Conservation (phyloP, 768 basidiomycete species). For the Hemileccinum impolitum region DNA sequence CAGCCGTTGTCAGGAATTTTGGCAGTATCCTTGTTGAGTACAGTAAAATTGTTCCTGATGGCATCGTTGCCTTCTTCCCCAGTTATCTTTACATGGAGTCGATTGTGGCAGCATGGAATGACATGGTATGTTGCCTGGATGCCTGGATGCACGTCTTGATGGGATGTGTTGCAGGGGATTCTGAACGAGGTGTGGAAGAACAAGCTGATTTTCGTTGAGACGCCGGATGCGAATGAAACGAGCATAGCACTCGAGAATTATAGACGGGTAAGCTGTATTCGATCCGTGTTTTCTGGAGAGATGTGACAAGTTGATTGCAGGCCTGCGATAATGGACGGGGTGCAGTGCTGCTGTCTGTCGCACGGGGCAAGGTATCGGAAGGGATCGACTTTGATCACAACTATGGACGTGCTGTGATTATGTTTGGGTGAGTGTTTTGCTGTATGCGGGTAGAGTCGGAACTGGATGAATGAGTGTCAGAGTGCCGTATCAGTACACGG, state of each 20-base stretch:
- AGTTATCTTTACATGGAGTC: conserved; percentile 99
- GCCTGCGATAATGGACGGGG: conserved; percentile 99
- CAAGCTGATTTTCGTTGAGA: conserved; percentile 98
- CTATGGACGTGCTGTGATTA: conserved; percentile 97
- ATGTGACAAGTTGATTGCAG: conserved; percentile 36
- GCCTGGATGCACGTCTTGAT: not conserved
- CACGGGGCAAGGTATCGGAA: conserved; percentile 98
- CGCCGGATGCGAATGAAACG: conserved; percentile 98
- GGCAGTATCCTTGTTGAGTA: conserved; percentile 98
- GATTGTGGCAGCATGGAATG: conserved; percentile 99
- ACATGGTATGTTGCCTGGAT: conserved; percentile 71
- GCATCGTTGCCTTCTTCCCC: conserved; percentile 98
- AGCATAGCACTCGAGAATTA: conserved; percentile 98
- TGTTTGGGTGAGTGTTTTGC: conserved; percentile 79
- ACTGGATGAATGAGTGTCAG: conserved; percentile 35
- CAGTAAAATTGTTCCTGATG: conserved; percentile 96
- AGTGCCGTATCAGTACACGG: conserved; percentile 97
- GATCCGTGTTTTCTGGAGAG: not conserved
- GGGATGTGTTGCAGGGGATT: conserved; percentile 65
- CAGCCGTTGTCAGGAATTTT: conserved; percentile 97
- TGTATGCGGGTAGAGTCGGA: not conserved
- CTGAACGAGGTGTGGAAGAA: conserved; percentile 99
- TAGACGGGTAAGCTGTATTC: conserved; percentile 62
- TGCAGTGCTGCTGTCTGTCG: conserved; percentile 93
- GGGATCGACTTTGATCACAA: conserved; percentile 99